phyloP scores from a whole-genome alignment of 495 filamentous ascomycete species.

The Aspergillus biplanus region DNA sequence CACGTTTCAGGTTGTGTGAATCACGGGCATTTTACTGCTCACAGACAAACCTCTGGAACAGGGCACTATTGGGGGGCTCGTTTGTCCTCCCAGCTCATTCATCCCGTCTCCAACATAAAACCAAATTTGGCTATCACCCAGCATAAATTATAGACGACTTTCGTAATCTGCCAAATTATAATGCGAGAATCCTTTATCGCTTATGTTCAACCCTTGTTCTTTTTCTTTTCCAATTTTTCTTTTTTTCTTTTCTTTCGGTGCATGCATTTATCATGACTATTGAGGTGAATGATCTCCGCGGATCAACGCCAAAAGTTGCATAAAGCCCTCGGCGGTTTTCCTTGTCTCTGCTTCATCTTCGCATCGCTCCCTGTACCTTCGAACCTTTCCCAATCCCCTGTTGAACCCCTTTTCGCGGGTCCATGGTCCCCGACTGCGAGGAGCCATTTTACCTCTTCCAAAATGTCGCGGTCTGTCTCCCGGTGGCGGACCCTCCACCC shows the following conservation, averaged over 20 bases:
- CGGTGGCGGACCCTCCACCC: slow-evolving; percentile 37
- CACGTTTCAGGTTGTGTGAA: no score
- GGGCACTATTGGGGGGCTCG: no score
- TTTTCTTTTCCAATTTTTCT: no score
- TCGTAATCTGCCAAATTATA: no score
- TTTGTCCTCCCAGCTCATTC: no score
- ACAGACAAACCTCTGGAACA: no score
- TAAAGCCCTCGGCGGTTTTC: slow-evolving; percentile 40
- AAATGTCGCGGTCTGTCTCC: slow-evolving; percentile 28
- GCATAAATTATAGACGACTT: no score
- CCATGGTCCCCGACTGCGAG: slow-evolving; percentile 45
- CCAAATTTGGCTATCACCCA: no score
- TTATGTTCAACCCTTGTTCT: no score
- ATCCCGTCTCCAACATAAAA: no score
- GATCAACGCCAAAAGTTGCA: slow-evolving; percentile 46
- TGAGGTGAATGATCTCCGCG: slow-evolving; percentile 26
- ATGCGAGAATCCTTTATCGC: no score
- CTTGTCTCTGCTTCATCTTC: slow-evolving; percentile 44
- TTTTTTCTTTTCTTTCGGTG: background rate
- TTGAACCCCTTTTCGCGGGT: slow-evolving; percentile 53
- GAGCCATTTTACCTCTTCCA: slow-evolving; percentile 51
- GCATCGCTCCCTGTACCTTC: slow-evolving; percentile 43
- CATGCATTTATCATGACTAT: slow-evolving; percentile 10
- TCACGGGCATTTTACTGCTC: no score
- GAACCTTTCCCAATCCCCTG: slow-evolving; percentile 44